A percentile compares a stretch with the other conserved stretches of the same genome.
phyloP scores from a whole-genome alignment of 441 rosid genomes.

The Geranium incanum region DNA sequence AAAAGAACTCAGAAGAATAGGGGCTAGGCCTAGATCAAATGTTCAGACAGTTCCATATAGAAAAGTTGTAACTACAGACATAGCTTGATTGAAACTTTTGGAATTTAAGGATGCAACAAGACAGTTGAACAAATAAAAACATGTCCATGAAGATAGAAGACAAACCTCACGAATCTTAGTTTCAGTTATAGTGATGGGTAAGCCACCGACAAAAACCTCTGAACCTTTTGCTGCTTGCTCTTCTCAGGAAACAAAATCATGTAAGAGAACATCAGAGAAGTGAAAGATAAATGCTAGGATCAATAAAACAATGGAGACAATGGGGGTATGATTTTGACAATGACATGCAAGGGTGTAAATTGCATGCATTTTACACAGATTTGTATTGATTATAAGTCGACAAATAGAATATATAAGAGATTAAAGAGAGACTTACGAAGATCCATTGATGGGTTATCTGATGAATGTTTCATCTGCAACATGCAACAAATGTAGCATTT shows the following conservation, averaged over 20 bases:
- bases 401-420: neutral
- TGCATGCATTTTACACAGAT: neutral
- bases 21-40: neutral
- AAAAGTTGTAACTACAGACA: neutral
- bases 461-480: constrained; percentile 13
- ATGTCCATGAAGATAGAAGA: neutral
- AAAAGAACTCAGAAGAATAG: neutral
- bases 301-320: neutral
- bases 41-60: neutral
- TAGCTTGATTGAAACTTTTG: neutral
- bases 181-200: constrained; percentile 13
- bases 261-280: neutral
- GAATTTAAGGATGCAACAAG: neutral
- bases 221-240: constrained; percentile 12
- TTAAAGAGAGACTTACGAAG: constrained; percentile 7
- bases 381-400: neutral
- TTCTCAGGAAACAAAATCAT: constrained; percentile 6
- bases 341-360: neutral
- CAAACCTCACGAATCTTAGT: constrained; percentile 15
- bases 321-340: neutral
- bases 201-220: constrained; percentile 17
- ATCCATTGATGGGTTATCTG: constrained; percentile 13
- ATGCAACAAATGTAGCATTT: neutral
- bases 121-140: neutral
- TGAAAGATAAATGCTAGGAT: neutral